Percentiles rank a stretch among this genome's conserved stretches.
phyloP scores from a whole-genome alignment of 2,329 filamentous ascomycete species.

The Ophiobolus disseminans region DNA sequence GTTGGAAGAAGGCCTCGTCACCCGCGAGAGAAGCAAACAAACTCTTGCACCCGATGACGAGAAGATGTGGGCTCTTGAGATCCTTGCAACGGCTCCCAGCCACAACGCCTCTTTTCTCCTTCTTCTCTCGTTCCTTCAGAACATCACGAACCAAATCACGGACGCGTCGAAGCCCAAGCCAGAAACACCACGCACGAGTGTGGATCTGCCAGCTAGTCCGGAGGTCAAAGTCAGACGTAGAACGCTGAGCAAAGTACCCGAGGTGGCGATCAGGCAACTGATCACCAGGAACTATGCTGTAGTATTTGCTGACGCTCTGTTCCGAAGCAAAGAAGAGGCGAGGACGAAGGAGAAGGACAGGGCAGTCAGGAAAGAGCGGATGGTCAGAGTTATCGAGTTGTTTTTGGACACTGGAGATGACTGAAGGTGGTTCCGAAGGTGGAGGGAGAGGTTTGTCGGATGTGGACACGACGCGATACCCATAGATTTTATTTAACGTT shows the following conservation, averaged over 20 bases:
- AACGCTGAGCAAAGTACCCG: conserved; percentile 54
- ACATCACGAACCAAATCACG: conserved; percentile 63
- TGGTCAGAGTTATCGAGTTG: conserved; percentile 71
- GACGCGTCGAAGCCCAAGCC: conserved; percentile 29
- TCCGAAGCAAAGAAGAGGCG: conserved; percentile 56
- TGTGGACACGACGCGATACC: neutral
- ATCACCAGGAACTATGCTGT: conserved; percentile 69
- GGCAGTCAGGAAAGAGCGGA: conserved; percentile 67
- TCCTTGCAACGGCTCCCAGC: conserved; percentile 70
- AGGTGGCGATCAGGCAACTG: conserved; percentile 62
- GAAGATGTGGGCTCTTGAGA: conserved; percentile 72
- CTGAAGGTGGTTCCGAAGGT: neutral
- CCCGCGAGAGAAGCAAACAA: conserved; percentile 53
- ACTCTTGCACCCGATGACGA: conserved; percentile 60
- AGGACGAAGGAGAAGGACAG: conserved; percentile 64
- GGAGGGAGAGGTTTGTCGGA: neutral
- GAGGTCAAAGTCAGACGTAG: conserved; percentile 47
- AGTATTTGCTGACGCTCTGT: conserved; percentile 69
- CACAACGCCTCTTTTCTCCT: conserved; percentile 93
- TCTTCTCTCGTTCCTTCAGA: conserved; percentile 76
- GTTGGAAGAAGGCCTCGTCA: conserved; percentile 34
- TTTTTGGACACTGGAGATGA: conserved; percentile 59
- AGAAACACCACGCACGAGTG: conserved; percentile 34
- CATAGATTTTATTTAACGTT: conserved; percentile 1
- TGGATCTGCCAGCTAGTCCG: conserved; percentile 39